Evolutionary conservation across 352 stramenopile species (phyloP), one percentile per base, ranked within the genome.

Genomic region (Thalassiosira exigua): DNA sequence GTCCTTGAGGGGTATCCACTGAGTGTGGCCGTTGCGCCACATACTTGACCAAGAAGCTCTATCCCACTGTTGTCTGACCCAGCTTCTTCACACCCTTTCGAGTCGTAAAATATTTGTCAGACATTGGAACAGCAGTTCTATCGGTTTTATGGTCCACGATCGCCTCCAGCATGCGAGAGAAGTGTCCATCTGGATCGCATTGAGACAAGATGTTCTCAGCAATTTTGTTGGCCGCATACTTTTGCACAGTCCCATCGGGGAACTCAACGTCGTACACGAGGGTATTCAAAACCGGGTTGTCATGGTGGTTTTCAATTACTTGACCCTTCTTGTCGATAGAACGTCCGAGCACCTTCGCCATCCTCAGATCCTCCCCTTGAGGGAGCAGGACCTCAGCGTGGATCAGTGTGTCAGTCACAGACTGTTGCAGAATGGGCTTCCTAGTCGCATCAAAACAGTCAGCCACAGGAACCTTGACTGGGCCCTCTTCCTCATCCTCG

Each of bases 111-210:
- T 66, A 69, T 57, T 84, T 62, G 1, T 69, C 53, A 11, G 30
- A 54, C 2, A 56, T 70, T 0, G 51, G 24, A 0, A 87, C 2
- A 4, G 79, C 80, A 42, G 21, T 50, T 2, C 21, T 58, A 59
- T 85, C 50, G 14, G 22, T 81, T 26, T 30, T 51, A 48, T 88
- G 75, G 33, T 83, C 71, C 5, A 69, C 32, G n/a, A 84, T 87
- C 17, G 77, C 80, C 9, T 75, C 17, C 3, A 84, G 22, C 4
- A 65, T 24, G 17, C 50, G 7, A 50, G 42, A 69, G 29, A 72
- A 5, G 39, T 54, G 39, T 24, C 80, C 80, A 30, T 84, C 75
- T 27, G 41, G 32, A 54, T 84, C 80, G 32, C 54, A 33, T 52
- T 84, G 75, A 1, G 26, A 30, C 2, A 39, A 75, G n/a, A 83